These are phyloP conservation scores for Athelia sp. DNA, from an alignment of 1,284 basidiomycete species.

Conservation along the genomic window DNA sequence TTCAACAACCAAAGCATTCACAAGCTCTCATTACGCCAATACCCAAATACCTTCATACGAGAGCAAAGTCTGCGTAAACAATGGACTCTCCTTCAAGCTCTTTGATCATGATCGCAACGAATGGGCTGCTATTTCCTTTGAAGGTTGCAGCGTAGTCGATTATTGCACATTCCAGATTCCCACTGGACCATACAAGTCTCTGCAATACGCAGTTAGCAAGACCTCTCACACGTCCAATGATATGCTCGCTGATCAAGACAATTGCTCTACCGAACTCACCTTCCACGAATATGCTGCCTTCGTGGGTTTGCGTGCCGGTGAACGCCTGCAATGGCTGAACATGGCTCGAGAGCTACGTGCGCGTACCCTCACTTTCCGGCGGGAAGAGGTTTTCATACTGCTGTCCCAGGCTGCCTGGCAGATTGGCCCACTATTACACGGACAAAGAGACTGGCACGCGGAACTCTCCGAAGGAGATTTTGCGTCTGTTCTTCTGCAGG, in stretches of 20 bases:
- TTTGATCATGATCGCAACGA: slow-evolving; percentile 8
- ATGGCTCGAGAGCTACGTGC: slow-evolving; percentile 20
- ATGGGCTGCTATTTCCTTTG: slow-evolving; percentile 11
- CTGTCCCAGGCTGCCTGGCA: slow-evolving; percentile 24
- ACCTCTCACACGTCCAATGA: slow-evolving; percentile 24
- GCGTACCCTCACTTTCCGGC: slow-evolving; percentile 16
- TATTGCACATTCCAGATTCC: slow-evolving; percentile 8
- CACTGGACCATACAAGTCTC: slow-evolving; percentile 10
- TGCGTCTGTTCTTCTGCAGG: slow-evolving; percentile 10
- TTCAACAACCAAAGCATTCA: slow-evolving; percentile 21
- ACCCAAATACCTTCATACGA: slow-evolving; percentile 12
- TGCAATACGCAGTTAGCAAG: slow-evolving; percentile 15
- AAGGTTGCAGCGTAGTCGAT: slow-evolving; percentile 3
- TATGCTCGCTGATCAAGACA: slow-evolving; percentile 20
- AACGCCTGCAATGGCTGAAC: slow-evolving; percentile 26
- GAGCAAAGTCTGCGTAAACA: slow-evolving; percentile 12
- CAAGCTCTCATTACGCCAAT: slow-evolving; percentile 14
- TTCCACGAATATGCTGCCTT: slow-evolving; percentile 24
- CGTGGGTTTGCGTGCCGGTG: slow-evolving; percentile 20
- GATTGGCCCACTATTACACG: slow-evolving; percentile 16
- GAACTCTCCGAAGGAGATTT: slow-evolving; percentile 11
- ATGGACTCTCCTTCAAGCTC: slow-evolving; percentile 14
- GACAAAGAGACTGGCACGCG: slow-evolving; percentile 8
- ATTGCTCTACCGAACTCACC: slow-evolving; percentile 13
- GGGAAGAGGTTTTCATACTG: slow-evolving; percentile 19